Conservation (phyloP, 163 green algal species). For the Chlamydomonas reinhardtii region DNA sequence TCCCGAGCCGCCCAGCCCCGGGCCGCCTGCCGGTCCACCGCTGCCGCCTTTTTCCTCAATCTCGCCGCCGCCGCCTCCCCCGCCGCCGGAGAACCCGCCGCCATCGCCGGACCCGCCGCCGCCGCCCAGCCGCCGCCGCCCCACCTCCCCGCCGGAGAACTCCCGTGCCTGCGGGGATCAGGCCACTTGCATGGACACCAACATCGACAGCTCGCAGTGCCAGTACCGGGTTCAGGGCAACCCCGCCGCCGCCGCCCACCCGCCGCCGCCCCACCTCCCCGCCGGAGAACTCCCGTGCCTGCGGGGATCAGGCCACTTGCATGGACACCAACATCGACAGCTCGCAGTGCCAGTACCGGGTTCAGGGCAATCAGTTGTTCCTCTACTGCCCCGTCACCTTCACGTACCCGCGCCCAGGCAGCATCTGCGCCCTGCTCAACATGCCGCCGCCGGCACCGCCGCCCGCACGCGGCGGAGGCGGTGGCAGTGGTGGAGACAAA, state of each 20-base stretch:
- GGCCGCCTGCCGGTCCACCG: no score
- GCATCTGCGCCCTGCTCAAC: neutral
- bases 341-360: neutral
- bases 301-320: conserved; percentile 1
- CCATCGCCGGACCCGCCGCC: no score
- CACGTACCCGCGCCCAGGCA: neutral
- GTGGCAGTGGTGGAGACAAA: no score
- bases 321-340: neutral
- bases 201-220: neutral
- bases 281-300: neutral
- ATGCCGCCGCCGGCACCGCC: neutral
- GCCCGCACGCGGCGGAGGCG: neutral
- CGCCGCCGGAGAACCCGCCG: no score
- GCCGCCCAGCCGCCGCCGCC: no score
- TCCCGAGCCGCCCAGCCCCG: neutral
- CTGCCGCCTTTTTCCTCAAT: no score
- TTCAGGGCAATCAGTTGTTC: neutral
- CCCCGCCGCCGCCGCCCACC: no score
- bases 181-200: neutral
- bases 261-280: neutral
- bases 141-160: neutral
- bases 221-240: neutral
- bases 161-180: neutral
- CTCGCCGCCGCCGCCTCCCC: no score
- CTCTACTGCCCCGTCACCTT: neutral